Conservation (phyloP, 1,139 yeast genomes). For the Scheffersomyces insectosa region DNA sequence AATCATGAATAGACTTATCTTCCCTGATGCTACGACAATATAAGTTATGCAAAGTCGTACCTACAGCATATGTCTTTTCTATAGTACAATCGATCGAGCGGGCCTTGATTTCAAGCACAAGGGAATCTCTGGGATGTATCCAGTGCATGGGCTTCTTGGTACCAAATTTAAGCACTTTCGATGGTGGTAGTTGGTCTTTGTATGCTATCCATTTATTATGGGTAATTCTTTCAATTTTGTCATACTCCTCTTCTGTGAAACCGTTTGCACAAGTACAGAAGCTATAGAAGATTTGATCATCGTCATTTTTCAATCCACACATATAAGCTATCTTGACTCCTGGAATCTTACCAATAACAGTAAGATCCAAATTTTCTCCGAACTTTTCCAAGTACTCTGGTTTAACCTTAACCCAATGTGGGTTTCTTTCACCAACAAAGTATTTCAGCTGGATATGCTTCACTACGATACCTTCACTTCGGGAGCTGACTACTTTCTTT, state of each 20-base stretch:
- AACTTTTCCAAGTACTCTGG: constrained; percentile 87
- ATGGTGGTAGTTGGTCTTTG: constrained; percentile 40
- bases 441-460: constrained; percentile 67
- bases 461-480: constrained; percentile 82
- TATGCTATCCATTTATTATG: constrained; percentile 61
- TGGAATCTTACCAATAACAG: constrained; percentile 74
- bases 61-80: constrained; percentile 56
- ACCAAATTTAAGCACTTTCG: constrained; percentile 56
- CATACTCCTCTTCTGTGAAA: constrained; percentile 62
- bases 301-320: constrained; percentile 59
- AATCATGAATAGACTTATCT: constrained; percentile 62
- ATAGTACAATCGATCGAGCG: constrained; percentile 61
- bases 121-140: constrained; percentile 76
- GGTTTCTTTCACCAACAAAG: constrained; percentile 56
- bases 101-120: constrained; percentile 85
- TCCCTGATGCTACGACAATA: constrained; percentile 67
- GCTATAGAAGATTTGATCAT: constrained; percentile 42
- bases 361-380: constrained; percentile 82
- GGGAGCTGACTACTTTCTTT: constrained; percentile 55
- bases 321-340: constrained; percentile 75
- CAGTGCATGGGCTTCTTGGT: constrained; percentile 65
- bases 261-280: constrained; percentile 89
- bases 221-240: constrained; percentile 57
- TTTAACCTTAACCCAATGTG: constrained; percentile 81
- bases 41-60: constrained; percentile 73